Conservation (phyloP, 1,139 yeast species). For the Scheffersomyces cryptocercus region DNA sequence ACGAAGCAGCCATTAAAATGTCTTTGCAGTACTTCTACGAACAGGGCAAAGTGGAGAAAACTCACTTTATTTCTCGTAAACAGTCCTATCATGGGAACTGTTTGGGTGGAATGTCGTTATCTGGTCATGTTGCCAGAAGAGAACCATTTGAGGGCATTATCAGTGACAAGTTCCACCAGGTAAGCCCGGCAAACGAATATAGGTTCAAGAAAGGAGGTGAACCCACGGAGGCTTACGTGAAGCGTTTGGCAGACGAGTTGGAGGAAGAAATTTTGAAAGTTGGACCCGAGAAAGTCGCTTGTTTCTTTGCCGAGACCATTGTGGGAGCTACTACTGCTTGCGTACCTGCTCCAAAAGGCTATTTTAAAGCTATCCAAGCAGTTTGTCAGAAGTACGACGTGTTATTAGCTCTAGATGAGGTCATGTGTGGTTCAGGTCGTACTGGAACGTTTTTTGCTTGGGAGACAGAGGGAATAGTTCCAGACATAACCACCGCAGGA, state of each 20-base stretch:
- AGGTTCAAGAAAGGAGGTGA: constrained; percentile 12
- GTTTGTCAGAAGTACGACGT: constrained; percentile 16
- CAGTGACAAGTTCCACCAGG: constrained; percentile 13
- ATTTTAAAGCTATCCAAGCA: constrained; percentile 12
- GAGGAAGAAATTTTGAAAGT: constrained; percentile 16
- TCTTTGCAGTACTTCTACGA: constrained; percentile 18
- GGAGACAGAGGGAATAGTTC: constrained; percentile 16
- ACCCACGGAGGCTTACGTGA: constrained; percentile 12
- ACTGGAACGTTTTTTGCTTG: constrained; percentile 19
- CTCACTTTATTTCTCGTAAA: constrained; percentile 15
- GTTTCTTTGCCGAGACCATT: constrained; percentile 13
- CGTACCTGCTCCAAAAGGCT: constrained; percentile 13
- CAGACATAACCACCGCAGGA: constrained; percentile 19
- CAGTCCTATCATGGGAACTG: constrained; percentile 24
- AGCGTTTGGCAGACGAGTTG: constrained; percentile 14
- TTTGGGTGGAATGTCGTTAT: constrained; percentile 17
- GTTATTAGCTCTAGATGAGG: constrained; percentile 16
- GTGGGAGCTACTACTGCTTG: constrained; percentile 16
- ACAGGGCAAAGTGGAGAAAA: constrained; percentile 14
- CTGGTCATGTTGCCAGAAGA: constrained; percentile 15
- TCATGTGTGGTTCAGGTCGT: constrained; percentile 19
- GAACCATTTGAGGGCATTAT: constrained; percentile 14
- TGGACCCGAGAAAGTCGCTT: constrained; percentile 16
- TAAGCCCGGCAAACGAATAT: constrained; percentile 15
- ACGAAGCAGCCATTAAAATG: constrained; percentile 21